Percentiles rank a stretch among this genome's conserved stretches.
phyloP scores from a whole-genome alignment of 768 basidiomycete species.

The Mycena sanguinolenta region DNA sequence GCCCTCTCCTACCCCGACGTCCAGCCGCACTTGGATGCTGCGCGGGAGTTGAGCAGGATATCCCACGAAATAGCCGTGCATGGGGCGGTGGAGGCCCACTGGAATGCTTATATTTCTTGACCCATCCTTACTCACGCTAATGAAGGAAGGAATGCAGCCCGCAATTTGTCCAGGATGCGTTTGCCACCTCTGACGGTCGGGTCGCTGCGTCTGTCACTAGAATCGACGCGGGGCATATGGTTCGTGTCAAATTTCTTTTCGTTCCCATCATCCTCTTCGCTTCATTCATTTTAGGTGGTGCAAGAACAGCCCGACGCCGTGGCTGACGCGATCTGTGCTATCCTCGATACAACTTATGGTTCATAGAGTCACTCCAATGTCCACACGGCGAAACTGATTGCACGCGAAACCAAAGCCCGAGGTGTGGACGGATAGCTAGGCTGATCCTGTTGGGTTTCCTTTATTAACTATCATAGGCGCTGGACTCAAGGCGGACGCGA shows the following conservation, averaged over 20 bases:
- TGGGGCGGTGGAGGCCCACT: conserved; percentile 25
- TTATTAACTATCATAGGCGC: no score
- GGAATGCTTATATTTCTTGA: background rate
- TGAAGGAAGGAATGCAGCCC: no score
- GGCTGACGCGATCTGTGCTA: conserved; percentile 42
- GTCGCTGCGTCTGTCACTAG: conserved; percentile 43
- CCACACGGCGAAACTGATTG: no score
- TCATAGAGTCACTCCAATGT: background rate
- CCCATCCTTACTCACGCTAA: background rate
- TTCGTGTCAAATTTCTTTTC: conserved; percentile 22
- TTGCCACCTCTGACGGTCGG: conserved; percentile 41
- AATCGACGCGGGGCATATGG: conserved; percentile 46
- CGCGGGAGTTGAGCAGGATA: conserved; percentile 13
- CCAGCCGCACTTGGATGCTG: conserved; percentile 20
- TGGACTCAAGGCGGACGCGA: no score
- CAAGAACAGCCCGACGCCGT: conserved; percentile 47
- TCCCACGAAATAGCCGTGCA: conserved; percentile 15
- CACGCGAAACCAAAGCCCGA: no score
- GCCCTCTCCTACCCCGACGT: conserved; percentile 23
- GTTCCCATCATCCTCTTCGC: no score
- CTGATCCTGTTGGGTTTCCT: no score
- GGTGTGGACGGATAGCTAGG: no score
- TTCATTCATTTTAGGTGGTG: conserved; percentile 46
- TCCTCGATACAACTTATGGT: conserved; percentile 31
- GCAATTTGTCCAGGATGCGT: conserved; percentile 43